These are phyloP conservation scores for Diaporthe capsici DNA, from an alignment of 2,329 filamentous ascomycete species.

Conservation along the genomic window DNA sequence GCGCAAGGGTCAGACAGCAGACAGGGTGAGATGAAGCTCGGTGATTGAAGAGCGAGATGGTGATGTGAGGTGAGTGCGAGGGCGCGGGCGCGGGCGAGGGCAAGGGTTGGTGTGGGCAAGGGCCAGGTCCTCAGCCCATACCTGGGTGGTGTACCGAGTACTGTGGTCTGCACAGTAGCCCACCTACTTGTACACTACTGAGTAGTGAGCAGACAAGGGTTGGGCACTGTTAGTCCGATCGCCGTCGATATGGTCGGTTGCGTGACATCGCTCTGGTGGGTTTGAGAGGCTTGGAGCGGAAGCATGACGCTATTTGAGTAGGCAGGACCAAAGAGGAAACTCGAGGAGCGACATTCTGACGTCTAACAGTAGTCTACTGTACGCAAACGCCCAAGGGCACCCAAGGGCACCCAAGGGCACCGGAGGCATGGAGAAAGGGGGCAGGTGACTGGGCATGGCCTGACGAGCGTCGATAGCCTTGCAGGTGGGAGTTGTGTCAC, in stretches of 20 bases:
- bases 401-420: background rate
- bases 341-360: constrained; percentile 18
- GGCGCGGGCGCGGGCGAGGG: background rate
- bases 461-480: constrained; percentile 19
- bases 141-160: background rate
- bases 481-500: constrained; percentile 17
- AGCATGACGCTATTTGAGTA: constrained; percentile 10
- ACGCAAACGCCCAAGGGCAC: background rate
- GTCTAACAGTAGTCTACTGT: constrained; percentile 22
- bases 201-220: constrained; percentile 3
- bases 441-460: background rate
- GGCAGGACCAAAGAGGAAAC: constrained; percentile 31
- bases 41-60: constrained; percentile 21
- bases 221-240: constrained; percentile 20
- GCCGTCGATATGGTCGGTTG: constrained; percentile 27
- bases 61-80: constrained; percentile 20
- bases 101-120: background rate
- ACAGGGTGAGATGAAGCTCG: constrained; percentile 26
- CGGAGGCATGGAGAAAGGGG: background rate
- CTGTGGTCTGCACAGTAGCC: background rate
- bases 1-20: constrained; percentile 14
- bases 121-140: background rate
- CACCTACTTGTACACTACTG: background rate
- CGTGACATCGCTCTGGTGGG: constrained; percentile 33
- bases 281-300: constrained; percentile 21